Base-by-base conservation (phyloP, 257 asterid species). In the Echites panduratus region DNA sequence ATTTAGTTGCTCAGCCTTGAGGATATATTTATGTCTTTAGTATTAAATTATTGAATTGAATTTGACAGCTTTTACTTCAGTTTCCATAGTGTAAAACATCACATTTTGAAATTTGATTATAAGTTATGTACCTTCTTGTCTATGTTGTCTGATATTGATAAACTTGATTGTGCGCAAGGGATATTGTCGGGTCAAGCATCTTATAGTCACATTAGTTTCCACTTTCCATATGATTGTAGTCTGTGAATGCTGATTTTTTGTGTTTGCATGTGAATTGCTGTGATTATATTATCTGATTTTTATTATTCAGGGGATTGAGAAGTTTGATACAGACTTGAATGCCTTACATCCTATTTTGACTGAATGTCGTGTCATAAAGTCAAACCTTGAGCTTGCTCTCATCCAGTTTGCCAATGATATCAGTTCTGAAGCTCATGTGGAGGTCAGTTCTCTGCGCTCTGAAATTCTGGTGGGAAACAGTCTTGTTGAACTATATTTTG, bases 341-440 rank as follows among this genome's bases (percentile, higher is more conserved):
- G 77, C 79, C 57, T 87, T 94, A 85, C 99, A 91, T 84, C 96
- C 97, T 38, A 80, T 91, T 84, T 82, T 94, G 88, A 86, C 96
- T 27, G 99, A 94, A 88, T 94, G 99, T 53, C 99, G 99, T 35
- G 99, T 91, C 76, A 12, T 80, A 78, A 94, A 94, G 88, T 89
- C 97, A 22, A 67, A 77, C 56, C 80, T 85, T 68, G 99, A 94
- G 87, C 84, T 94, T 80, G 83, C 82, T 82, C 84, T 94, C 75
- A 91, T 94, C 81, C 99, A 94, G 78, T 94, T 85, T 79, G 95
- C 99, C 79, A 94, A 94, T 80, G 97, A 94, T 80, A 94, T 94
- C 79, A 94, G 99, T 90, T 89, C 99, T 38, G 99, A 94, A 88
- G 99, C 97, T 73, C 99, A 94, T 82, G 90, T 94, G 72, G 89